Conservation (phyloP, 1,284 basidiomycete species). For the Takashimella tepidaria region DNA sequence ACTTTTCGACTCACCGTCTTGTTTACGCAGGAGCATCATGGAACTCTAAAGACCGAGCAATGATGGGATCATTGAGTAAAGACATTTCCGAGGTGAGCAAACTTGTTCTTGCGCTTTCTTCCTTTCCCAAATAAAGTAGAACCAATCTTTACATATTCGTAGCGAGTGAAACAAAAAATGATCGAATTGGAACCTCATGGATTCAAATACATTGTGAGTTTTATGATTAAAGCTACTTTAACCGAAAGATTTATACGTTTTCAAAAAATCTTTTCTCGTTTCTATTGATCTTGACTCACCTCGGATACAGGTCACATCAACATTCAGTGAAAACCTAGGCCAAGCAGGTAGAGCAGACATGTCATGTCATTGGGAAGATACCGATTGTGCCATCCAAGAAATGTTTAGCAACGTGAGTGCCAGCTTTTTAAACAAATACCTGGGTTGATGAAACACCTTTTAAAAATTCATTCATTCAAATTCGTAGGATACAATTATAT, state of each 20-base stretch:
- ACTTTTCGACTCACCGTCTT: too few relatives aligned
- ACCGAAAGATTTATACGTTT: too few relatives aligned
- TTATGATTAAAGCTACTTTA: too few relatives aligned
- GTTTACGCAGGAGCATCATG: conserved; percentile 23
- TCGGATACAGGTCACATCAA: conserved; percentile 27
- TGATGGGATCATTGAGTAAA: conserved; percentile 32
- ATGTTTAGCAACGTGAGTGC: conserved; percentile 42
- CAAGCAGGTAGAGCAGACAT: conserved; percentile 46
- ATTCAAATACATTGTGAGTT: conserved; percentile 45
- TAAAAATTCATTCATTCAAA: too few relatives aligned
- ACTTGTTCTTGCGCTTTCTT: not conserved
- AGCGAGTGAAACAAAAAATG: conserved; percentile 42
- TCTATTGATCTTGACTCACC: not conserved
- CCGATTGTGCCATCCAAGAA: conserved; percentile 40
- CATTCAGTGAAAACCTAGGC: conserved; percentile 41
- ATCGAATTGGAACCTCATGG: conserved; percentile 39
- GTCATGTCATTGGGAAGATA: conserved; percentile 46
- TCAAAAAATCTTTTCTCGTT: not conserved
- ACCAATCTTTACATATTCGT: too few relatives aligned
- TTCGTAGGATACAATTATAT: conserved; percentile 39
- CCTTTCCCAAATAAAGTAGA: too few relatives aligned
- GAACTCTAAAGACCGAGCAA: conserved; percentile 29
- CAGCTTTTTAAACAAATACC: too few relatives aligned
- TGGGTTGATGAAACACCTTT: too few relatives aligned
- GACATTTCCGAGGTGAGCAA: conserved; percentile 39